These are phyloP conservation scores for Pisolithus albus DNA, from an alignment of 768 basidiomycete genomes.

Conservation along the genomic window DNA sequence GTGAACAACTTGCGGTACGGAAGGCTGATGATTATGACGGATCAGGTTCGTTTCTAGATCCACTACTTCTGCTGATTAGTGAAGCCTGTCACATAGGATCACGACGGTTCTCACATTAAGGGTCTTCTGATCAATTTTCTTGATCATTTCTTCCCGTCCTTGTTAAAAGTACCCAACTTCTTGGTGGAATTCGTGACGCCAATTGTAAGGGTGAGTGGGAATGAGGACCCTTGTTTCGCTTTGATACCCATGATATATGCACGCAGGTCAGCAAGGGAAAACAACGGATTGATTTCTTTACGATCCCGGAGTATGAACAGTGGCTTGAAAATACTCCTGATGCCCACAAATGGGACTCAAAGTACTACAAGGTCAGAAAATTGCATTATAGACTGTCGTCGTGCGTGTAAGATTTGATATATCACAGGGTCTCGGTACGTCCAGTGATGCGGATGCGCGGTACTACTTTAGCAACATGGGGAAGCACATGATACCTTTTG, in stretches of 20 bases:
- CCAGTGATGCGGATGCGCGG: slow-evolving; percentile 80
- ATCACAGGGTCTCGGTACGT: slow-evolving; percentile 88
- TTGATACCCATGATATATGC: not conserved
- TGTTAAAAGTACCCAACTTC: slow-evolving; percentile 86
- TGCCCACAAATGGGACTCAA: slow-evolving; percentile 78
- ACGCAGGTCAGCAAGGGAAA: slow-evolving; percentile 73
- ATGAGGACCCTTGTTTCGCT: slow-evolving; percentile 16
- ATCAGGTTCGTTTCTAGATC: slow-evolving; percentile 64
- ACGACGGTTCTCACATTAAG: slow-evolving; percentile 99
- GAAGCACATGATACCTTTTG: slow-evolving; percentile 93
- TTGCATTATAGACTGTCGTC: not conserved
- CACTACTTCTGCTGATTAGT: not conserved
- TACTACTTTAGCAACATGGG: slow-evolving; percentile 89
- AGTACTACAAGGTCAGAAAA: slow-evolving; percentile 88
- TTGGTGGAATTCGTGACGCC: slow-evolving; percentile 98
- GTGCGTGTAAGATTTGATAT: slow-evolving; percentile 1
- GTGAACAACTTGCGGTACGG: slow-evolving; percentile 78
- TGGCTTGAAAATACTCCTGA: slow-evolving; percentile 80
- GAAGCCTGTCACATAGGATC: slow-evolving; percentile 57
- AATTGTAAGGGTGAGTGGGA: slow-evolving; percentile 70
- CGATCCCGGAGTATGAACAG: slow-evolving; percentile 91
- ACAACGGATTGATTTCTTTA: slow-evolving; percentile 84
- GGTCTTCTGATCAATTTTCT: slow-evolving; percentile 98
- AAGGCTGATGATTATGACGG: slow-evolving; percentile 98
- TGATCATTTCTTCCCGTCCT: slow-evolving; percentile 93